Evolutionary conservation across 2,329 filamentous ascomycete species (phyloP).

Genomic region (Mariannaea sp.): DNA sequence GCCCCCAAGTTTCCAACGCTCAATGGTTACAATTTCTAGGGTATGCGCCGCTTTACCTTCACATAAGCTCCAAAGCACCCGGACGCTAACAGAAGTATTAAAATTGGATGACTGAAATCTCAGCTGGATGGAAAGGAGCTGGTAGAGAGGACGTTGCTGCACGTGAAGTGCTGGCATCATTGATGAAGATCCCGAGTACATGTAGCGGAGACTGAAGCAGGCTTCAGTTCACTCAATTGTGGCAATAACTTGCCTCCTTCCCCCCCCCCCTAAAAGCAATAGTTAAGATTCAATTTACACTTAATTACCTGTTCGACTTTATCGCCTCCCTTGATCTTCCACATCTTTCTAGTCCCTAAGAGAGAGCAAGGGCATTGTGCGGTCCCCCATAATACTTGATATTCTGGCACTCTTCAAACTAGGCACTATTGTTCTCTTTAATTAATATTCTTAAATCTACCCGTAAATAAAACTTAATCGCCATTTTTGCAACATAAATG

Average conservation of each 20-base stretch:
- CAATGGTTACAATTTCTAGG: slow-evolving; percentile 38
- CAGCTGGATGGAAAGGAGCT: not conserved
- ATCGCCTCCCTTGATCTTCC: slow-evolving; percentile 48
- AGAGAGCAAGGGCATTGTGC: slow-evolving; percentile 53
- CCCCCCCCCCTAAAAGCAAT: too few relatives aligned
- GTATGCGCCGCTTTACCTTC: slow-evolving; percentile 13
- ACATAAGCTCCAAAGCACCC: slow-evolving; percentile 7
- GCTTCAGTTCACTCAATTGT: slow-evolving; percentile 48
- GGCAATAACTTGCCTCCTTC: too few relatives aligned
- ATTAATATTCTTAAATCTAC: too few relatives aligned
- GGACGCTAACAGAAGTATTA: too few relatives aligned
- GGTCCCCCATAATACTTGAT: slow-evolving; percentile 40
- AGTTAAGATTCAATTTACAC: too few relatives aligned
- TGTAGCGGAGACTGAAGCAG: slow-evolving; percentile 45
- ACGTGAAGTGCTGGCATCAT: slow-evolving; percentile 16
- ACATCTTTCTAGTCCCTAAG: slow-evolving; percentile 50
- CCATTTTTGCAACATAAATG: too few relatives aligned
- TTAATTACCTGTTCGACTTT: slow-evolving; percentile 21
- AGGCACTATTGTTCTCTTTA: too few relatives aligned
- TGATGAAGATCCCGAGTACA: slow-evolving; percentile 17
- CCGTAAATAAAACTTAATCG: too few relatives aligned
- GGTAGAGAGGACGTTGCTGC: slow-evolving; percentile 15
- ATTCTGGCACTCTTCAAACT: slow-evolving; percentile 34
- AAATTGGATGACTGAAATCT: too few relatives aligned
- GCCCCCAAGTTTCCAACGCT: too few relatives aligned